Percentiles rank a stretch among this genome's conserved stretches.
phyloP scores from a whole-genome alignment of 148 eudicot genomes.

The Silene uniflora region DNA sequence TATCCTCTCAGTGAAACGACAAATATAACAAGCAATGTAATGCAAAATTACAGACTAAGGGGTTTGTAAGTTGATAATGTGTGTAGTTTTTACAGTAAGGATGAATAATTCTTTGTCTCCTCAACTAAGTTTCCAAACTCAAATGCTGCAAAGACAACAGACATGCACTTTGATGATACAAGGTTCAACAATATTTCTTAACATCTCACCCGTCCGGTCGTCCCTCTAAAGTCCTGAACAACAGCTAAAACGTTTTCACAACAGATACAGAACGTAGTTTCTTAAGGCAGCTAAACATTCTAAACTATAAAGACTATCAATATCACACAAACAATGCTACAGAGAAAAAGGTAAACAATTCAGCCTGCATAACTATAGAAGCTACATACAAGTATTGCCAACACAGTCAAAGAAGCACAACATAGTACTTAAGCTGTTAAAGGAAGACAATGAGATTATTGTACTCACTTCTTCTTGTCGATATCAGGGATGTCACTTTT shows the following conservation, averaged over 20 bases:
- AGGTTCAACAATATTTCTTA: not conserved
- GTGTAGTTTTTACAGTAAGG: not conserved
- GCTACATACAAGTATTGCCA: not conserved
- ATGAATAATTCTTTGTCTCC: not conserved
- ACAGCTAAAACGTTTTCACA: not conserved
- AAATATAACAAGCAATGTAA: no score
- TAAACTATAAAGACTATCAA: not conserved
- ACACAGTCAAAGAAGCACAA: no score
- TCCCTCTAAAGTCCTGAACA: not conserved
- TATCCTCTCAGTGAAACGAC: no score
- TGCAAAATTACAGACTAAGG: not conserved
- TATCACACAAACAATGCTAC: not conserved
- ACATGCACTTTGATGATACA: not conserved
- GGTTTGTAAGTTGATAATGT: not conserved
- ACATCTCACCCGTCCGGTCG: not conserved
- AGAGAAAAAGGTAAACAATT: not conserved
- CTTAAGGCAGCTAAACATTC: not conserved
- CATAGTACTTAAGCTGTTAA: not conserved
- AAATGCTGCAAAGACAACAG: no score
- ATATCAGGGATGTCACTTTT: conserved; percentile 90
- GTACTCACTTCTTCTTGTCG: conserved; percentile 85
- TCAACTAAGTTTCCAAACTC: not conserved
- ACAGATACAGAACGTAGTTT: not conserved
- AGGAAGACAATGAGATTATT: not conserved
- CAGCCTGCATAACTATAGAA: not conserved